Evolutionary conservation across 192 early-diverging fungal genomes (phyloP), one percentile per base, ranked within the genome.

Genomic region (Umbelopsis vinacea): DNA sequence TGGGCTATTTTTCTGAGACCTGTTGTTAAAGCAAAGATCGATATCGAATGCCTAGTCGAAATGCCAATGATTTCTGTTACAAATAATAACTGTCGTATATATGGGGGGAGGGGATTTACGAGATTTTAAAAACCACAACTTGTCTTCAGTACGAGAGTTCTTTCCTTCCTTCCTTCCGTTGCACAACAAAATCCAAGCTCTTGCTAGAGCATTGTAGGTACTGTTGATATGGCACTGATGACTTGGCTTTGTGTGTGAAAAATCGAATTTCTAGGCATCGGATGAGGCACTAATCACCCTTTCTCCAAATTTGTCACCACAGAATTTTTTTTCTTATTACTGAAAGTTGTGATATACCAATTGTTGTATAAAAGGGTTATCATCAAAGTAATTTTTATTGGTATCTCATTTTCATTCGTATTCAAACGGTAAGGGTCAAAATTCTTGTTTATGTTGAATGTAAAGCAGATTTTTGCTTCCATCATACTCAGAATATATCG

Each of bases 31-130:
- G 3, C 26, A 63, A 63, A 37, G 33, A 12, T 63, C 26, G 6
- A 35, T 63, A 63, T 63, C 57, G 14, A 54, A 54, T 54, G 26
- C 26, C 53, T 37, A 17, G 57, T 63, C 26, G 57, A 37, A 63
- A 63, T 63, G 57, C 7, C 57, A 63, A 63, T 63, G 57, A 11
- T 29, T 35, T 12, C 29, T 37, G 40, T 29, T 37, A 17, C 57
- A 63, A 63, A 63, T 37, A 63, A 19, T 29, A 63, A 19, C 7
- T 15, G 17, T 35, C 7, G 15, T 26, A 2, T 35, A 63, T 63
- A 12, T 26, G 33, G 26, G 29, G 9, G 3, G n/a, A n/a, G n/a
- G 15, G n/a, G 17, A 63, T 7, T n/a, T 38, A 37, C 33, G 15
- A 63, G 15, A 35, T 37, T 37, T 60, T 60, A 15, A 57, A 57